Evolutionary conservation across 176 grass and related monocot species (phyloP).

Genomic region (Musa troglodytarum): DNA sequence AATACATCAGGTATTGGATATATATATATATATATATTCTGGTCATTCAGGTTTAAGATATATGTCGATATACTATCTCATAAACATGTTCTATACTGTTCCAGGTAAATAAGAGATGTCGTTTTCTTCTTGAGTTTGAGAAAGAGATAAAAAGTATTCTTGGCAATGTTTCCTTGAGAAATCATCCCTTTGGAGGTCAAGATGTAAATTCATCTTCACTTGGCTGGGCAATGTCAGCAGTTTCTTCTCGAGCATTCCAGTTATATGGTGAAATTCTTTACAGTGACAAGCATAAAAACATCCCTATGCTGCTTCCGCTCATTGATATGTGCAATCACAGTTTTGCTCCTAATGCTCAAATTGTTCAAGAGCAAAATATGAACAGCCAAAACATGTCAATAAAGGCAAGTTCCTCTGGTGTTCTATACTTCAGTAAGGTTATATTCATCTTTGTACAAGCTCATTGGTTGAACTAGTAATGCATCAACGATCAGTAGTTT

Average conservation of each 20-base stretch:
- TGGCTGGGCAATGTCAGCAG: slow-evolving; percentile 91
- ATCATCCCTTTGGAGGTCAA: slow-evolving; percentile 83
- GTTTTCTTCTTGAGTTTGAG: slow-evolving; percentile 78
- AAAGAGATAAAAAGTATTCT: slow-evolving; percentile 46
- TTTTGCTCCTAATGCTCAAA: slow-evolving; percentile 69
- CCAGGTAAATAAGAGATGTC: slow-evolving; percentile 91
- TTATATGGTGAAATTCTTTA: slow-evolving; percentile 45
- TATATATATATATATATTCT: not conserved
- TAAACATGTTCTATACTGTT: slow-evolving; percentile 16
- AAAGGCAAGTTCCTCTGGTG: slow-evolving; percentile 39
- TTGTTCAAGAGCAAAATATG: slow-evolving; percentile 69
- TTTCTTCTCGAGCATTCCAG: slow-evolving; percentile 83
- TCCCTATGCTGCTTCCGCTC: slow-evolving; percentile 85
- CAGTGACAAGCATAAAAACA: slow-evolving; percentile 26
- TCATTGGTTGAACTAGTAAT: not conserved
- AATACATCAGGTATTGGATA: slow-evolving; percentile 54
- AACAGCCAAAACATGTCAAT: slow-evolving; percentile 64
- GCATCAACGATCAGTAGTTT: not conserved
- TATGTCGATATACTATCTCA: not conserved
- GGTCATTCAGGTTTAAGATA: not conserved
- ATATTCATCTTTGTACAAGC: not conserved
- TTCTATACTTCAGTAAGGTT: not conserved
- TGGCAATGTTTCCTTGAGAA: slow-evolving; percentile 12
- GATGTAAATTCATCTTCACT: slow-evolving; percentile 73
- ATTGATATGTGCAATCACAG: slow-evolving; percentile 99